Conservation (phyloP, 2,329 filamentous ascomycete species). For the Fusarium xyrophilum region DNA sequence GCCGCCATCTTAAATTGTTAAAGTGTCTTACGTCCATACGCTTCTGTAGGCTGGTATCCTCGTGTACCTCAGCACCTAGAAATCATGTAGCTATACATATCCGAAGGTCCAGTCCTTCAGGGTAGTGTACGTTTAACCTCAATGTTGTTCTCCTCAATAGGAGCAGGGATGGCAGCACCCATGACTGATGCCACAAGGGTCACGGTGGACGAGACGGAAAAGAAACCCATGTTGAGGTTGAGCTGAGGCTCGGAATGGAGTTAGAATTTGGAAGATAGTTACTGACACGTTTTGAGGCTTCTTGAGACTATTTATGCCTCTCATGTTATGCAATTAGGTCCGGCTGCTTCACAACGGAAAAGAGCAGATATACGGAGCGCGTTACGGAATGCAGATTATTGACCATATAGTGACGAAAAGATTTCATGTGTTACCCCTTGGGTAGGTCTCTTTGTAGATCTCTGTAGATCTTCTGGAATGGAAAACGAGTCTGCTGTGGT, state of each 20-base stretch:
- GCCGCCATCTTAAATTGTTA: background rate
- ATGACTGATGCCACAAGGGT: background rate
- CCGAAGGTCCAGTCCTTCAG: accelerated
- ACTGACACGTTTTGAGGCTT: too few relatives aligned
- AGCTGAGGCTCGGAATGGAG: accelerated
- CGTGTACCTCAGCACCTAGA: background rate
- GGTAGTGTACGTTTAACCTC: background rate
- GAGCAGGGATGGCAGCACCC: background rate
- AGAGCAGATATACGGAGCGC: accelerated
- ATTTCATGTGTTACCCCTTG: too few relatives aligned
- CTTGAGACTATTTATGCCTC: background rate
- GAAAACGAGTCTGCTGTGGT: accelerated
- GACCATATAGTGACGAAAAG: accelerated
- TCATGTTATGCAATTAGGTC: background rate
- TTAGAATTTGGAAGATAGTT: too few relatives aligned
- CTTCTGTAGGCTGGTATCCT: background rate
- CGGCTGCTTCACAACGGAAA: background rate
- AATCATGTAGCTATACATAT: accelerated
- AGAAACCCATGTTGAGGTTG: background rate
- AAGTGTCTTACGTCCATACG: accelerated
- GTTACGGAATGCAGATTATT: background rate
- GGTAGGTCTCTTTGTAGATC: accelerated
- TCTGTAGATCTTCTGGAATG: background rate
- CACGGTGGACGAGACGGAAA: background rate
- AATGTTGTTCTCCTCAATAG: background rate